These are phyloP conservation scores for Flammula alnicola DNA, from an alignment of 1,284 basidiomycete genomes.

Conservation along the genomic window DNA sequence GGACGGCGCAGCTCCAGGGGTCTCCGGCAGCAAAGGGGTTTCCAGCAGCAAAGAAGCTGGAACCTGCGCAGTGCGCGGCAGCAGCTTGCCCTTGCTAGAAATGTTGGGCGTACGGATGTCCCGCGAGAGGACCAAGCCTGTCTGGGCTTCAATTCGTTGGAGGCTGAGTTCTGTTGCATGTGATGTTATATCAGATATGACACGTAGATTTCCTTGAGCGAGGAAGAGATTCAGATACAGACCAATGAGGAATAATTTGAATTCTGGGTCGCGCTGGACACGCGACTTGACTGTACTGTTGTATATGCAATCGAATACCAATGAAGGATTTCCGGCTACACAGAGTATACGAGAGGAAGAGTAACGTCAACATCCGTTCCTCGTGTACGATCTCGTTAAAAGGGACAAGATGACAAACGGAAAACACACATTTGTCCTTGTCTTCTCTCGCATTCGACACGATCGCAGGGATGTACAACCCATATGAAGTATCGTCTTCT, in stretches of 20 bases:
- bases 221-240: slow-evolving; percentile 23
- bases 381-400: slow-evolving; percentile 3
- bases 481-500: slow-evolving; percentile 38
- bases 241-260: slow-evolving; percentile 74
- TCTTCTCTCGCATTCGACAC: slow-evolving; percentile 67
- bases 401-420: neutral
- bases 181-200: neutral
- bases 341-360: too few species aligned
- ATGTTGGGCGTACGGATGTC: slow-evolving; percentile 74
- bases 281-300: slow-evolving; percentile 61
- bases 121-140: slow-evolving; percentile 60
- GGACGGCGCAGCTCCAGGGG: neutral
- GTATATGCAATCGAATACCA: slow-evolving; percentile 75
- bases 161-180: slow-evolving; percentile 59
- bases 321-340: slow-evolving; percentile 65
- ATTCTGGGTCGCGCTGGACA: slow-evolving; percentile 58
- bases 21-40: slow-evolving; percentile 1
- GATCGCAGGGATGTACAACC: slow-evolving; percentile 74
- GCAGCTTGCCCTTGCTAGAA: slow-evolving; percentile 64
- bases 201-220: neutral
- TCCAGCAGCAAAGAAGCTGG: slow-evolving; percentile 46
- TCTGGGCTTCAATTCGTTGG: slow-evolving; percentile 68
- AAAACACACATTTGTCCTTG: slow-evolving; percentile 65
- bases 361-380: slow-evolving; percentile 1
- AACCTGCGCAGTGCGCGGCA: slow-evolving; percentile 57